A percentile compares a stretch with the other conserved stretches of the same genome.
These are phyloP conservation scores for Pilatotrama ljubarskyi DNA, from an alignment of 768 basidiomycete genomes.

Conservation along the genomic window DNA sequence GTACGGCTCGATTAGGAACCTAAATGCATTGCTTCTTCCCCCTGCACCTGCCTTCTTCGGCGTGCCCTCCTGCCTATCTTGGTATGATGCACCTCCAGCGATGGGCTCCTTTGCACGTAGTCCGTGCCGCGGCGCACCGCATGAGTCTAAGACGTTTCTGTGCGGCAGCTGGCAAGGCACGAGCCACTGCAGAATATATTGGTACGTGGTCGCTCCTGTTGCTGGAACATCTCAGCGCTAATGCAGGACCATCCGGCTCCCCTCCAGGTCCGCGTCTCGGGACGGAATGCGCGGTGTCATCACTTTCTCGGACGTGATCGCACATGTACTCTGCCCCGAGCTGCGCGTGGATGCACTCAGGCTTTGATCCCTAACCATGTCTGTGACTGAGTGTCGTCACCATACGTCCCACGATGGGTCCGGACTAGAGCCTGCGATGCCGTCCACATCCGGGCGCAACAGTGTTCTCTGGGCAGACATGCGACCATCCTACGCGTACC, in stretches of 20 bases:
- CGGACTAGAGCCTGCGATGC: neutral
- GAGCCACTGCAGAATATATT: neutral
- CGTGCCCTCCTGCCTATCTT: conserved; percentile 3
- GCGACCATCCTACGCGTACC: neutral
- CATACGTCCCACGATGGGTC: conserved; percentile 4
- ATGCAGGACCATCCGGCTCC: neutral
- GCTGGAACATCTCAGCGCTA: conserved; percentile 6
- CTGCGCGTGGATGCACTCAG: conserved; percentile 6
- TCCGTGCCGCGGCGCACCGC: neutral
- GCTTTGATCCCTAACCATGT: conserved; percentile 4
- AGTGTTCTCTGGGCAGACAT: neutral
- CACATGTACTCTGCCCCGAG: conserved; percentile 1
- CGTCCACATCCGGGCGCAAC: neutral
- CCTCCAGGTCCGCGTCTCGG: conserved; percentile 5
- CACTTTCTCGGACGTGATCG: neutral
- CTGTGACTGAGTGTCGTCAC: neutral
- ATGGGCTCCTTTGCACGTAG: neutral
- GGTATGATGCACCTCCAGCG: neutral
- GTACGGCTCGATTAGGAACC: conserved; percentile 5
- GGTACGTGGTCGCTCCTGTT: neutral
- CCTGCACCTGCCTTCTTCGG: neutral
- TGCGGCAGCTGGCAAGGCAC: neutral
- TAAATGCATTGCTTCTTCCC: conserved; percentile 8
- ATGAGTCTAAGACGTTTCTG: neutral
- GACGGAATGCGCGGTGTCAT: neutral